Percentiles rank a stretch among this genome's conserved stretches.
Evolutionary conservation across 495 filamentous ascomycete species (phyloP).

Genomic region (Aspergillus avenaceus): DNA sequence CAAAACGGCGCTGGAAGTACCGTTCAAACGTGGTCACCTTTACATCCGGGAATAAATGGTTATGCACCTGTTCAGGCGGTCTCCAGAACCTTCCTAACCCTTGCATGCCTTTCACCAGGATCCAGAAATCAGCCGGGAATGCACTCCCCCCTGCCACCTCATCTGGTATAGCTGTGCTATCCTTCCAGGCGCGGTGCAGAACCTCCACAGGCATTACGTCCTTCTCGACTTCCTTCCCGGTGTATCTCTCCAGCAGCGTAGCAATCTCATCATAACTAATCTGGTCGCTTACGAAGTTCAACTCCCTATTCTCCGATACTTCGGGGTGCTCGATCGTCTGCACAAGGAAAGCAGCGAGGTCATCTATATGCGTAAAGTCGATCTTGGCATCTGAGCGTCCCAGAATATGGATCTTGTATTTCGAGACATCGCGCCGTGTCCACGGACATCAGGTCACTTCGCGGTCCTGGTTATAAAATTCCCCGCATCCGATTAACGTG

Average conservation of each 20-base stretch:
- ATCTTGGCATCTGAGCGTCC: conserved; percentile 2
- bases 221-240: neutral
- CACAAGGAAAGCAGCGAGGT: conserved; percentile 8
- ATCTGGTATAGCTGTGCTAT: neutral
- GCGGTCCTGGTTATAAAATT: conserved; percentile 11
- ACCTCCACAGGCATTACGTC: neutral
- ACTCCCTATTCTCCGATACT: conserved; percentile 4
- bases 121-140: conserved; percentile 16
- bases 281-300: conserved; percentile 13
- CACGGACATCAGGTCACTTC: conserved; percentile 11
- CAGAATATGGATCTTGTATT: conserved; percentile 8
- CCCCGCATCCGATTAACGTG: conserved; percentile 17
- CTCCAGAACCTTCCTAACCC: conserved; percentile 10
- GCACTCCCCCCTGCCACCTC: conserved; percentile 2
- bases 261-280: conserved; percentile 13
- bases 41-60: conserved; percentile 9
- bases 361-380: conserved; percentile 10
- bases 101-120: conserved; percentile 13
- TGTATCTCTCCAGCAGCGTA: conserved; percentile 8
- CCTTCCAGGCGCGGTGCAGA: conserved; percentile 4
- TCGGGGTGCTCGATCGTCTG: conserved; percentile 2
- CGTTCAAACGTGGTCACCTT: conserved; percentile 8
- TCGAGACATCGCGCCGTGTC: neutral
- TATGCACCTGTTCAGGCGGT: conserved; percentile 11
- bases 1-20: conserved; percentile 1